Base-by-base conservation (phyloP, 2,329 filamentous ascomycete genomes). In the Ophiostoma novo-ulmi region DNA sequence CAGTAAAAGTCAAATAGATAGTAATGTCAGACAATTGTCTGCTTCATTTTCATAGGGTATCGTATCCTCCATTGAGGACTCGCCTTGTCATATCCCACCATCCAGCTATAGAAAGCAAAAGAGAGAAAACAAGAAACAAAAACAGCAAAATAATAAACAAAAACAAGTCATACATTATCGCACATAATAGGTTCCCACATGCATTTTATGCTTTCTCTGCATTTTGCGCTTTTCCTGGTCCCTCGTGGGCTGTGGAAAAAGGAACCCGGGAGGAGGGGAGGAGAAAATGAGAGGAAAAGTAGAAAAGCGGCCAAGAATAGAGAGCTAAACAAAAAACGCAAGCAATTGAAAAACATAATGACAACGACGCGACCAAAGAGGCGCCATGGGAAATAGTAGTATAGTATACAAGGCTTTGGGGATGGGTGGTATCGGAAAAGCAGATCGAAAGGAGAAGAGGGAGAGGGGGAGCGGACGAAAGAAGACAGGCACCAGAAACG, bases 1-100 rank as follows among this genome's bases (percentile, higher is more conserved):
- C 10, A 63, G 3, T 35, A 13, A 63, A 35, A 31, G 26, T 20
- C 26, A 61, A 63, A 26, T 63, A 63, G 58, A 63, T 17, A 55
- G 22, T 35, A 35, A 63, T 63, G 14, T 7, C 26, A 63, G 58
- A 63, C 58, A 26, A 63, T 13, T 17, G 58, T 63, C 58, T 63
- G 58, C 44, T 63, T 63, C 58, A 63, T 63, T 63, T 61, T 63
- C 58, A 63, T 63, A 58, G 58, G 58, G 58, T 63, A 63, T 63
- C 58, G 22, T 63, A 63, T 63, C 58, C 58, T 63, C n/a, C n/a
- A 58, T 6, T 7, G 22, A 63, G 58, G 58, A 63, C 58, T 63
- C 58, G 58, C 52, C 52, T 58, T 35, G 13, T 63, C 58, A 63
- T 63, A 63, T 63, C 22, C 22, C 44, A 17, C 2, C 20, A 20